Evolutionary conservation across 2,329 filamentous ascomycete species (phyloP), one percentile per base, ranked within the genome.

Genomic region (Aspergillus melleus): DNA sequence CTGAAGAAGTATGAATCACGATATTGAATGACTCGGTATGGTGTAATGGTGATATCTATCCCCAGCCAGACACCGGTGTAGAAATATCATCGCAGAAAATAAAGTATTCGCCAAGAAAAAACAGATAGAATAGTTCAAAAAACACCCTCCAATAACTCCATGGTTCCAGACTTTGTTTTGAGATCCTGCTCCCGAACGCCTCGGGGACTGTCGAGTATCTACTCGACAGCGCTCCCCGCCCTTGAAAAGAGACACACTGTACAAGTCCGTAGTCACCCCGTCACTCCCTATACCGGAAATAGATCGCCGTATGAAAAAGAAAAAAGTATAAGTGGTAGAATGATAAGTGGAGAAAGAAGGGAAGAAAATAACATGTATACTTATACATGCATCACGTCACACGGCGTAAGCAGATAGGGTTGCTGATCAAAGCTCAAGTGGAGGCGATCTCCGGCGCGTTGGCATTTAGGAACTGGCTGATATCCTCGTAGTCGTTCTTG

Each of bases 381-480:
- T 49, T 66, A 68, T 73, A 73, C 69, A 73, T 72, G 70, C 63
- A 66, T 69, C 66, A 71, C 66, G 64, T 74, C 69, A 67, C 71
- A 68, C 66, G 63, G 68, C 65, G 64, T 69, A 70, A 66, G 57
- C 44, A 58, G 26, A 57, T 32, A 19, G 32, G 14, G 14, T 36
- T 26, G 47, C 49, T 26, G 32, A 47, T 47, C 44, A n/a, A 54
- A 26, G 49, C 51, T 66, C 63, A 75, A 44, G 73, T 72, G 55
- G 74, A 76, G 10, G 73, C 73, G 30, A 77, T 76, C 63, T 76
- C 74, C 42, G 71, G 68, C 14, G 73, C 69, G 59, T 74, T 77
- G 1, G 74, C 69, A 65, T 77, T 77, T 26, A 77, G 63, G 56
- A 75, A 77, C 59, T 76, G 74, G 52, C 73, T 76, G 58, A 77